phyloP scores from a whole-genome alignment of 1,284 basidiomycete species.

The Cutaneotrichosporon arboriforme region DNA sequence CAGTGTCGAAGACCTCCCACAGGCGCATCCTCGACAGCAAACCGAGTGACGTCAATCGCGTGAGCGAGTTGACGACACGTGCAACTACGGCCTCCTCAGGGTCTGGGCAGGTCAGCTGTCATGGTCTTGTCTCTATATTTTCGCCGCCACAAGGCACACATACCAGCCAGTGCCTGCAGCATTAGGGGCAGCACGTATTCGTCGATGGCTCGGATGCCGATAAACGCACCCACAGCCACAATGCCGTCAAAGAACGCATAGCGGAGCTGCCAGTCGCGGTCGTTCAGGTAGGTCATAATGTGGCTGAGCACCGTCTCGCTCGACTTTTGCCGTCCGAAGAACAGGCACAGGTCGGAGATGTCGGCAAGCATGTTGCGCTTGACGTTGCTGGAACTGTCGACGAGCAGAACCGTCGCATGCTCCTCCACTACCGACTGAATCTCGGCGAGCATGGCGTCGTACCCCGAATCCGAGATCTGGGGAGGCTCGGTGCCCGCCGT shows the following conservation, averaged over 20 bases:
- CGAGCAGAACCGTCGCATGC: conserved; percentile 66
- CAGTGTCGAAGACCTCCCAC: conserved; percentile 85
- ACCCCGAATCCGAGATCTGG: conserved; percentile 74
- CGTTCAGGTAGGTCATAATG: conserved; percentile 98
- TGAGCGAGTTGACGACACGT: conserved; percentile 76
- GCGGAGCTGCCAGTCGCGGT: conserved; percentile 85
- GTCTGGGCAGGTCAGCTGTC: conserved; percentile 54
- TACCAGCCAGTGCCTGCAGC: conserved; percentile 85
- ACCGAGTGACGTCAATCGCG: conserved; percentile 76
- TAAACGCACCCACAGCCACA: conserved; percentile 87
- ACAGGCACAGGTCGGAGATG: conserved; percentile 82
- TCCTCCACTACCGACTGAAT: conserved; percentile 82
- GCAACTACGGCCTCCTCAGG: conserved; percentile 90
- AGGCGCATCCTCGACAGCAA: conserved; percentile 86
- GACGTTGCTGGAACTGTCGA: conserved; percentile 54
- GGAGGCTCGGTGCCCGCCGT: conserved; percentile 52
- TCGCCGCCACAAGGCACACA: conserved; percentile 21
- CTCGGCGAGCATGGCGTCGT: conserved; percentile 77
- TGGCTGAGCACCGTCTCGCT: conserved; percentile 93
- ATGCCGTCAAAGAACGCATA: conserved; percentile 93
- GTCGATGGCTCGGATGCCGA: conserved; percentile 68
- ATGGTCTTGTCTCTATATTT: no score
- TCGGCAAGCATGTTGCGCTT: conserved; percentile 59
- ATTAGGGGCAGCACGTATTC: conserved; percentile 85
- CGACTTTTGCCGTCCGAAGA: conserved; percentile 85